Conservation (phyloP, 176 grass and related monocot genomes). For the Oryza punctata region DNA sequence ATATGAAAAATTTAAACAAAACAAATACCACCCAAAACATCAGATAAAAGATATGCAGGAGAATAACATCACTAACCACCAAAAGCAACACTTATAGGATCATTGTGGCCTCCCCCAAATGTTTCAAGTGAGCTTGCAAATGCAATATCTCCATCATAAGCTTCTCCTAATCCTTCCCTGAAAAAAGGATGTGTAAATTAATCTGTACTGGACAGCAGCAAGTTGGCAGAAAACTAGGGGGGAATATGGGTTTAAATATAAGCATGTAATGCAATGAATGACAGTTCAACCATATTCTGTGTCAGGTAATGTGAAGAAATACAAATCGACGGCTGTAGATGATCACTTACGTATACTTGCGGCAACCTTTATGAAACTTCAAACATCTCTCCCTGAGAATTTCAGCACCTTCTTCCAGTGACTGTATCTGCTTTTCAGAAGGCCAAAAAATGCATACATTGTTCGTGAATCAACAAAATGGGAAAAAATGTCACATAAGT, state of each 20-base stretch:
- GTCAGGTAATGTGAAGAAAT: constrained; percentile 9
- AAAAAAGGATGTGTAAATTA: constrained; percentile 46
- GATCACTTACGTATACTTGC: constrained; percentile 94
- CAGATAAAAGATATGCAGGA: constrained; percentile 11
- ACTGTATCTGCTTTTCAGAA: constrained; percentile 76
- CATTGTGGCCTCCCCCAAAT: constrained; percentile 97
- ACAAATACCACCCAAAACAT: constrained; percentile 4
- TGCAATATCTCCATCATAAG: constrained; percentile 94
- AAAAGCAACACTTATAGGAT: constrained; percentile 94
- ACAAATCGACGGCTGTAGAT: constrained; percentile 24
- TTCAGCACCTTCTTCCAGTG: constrained; percentile 90
- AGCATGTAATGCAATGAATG: constrained; percentile 24
- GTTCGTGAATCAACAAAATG: constrained; percentile 9
- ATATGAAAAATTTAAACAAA: constrained; percentile 15
- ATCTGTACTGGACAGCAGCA: neutral
- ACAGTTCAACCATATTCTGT: constrained; percentile 3
- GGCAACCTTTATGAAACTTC: constrained; percentile 98
- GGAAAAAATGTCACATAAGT: neutral
- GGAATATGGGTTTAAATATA: constrained; percentile 8
- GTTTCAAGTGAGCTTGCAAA: constrained; percentile 95
- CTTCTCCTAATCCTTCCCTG: constrained; percentile 90
- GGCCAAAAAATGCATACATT: constrained; percentile 12
- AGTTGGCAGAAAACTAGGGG: neutral
- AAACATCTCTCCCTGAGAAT: constrained; percentile 86
- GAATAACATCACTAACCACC: constrained; percentile 71